phyloP scores from a whole-genome alignment of 345 rosid species.

The Linum tenue region DNA sequence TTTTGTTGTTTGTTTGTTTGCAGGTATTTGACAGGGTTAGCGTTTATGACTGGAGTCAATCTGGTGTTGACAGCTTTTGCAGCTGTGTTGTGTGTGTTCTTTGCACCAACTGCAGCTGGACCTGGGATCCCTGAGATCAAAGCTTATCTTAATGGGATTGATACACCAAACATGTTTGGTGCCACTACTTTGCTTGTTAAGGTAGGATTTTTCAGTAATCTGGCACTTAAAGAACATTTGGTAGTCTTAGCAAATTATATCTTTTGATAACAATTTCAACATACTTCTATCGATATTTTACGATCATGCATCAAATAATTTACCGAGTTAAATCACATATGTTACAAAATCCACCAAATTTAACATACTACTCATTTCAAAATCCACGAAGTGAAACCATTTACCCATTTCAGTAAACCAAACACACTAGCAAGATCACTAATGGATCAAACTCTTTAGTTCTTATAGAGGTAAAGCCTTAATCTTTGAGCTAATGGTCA shows the following conservation, averaged over 20 bases:
- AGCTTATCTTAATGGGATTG: conserved; percentile 94
- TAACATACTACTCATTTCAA: too few relatives aligned
- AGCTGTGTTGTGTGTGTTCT: conserved; percentile 62
- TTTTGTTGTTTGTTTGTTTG: conserved; percentile 11
- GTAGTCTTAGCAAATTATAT: too few relatives aligned
- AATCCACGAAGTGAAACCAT: too few relatives aligned
- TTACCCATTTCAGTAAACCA: too few relatives aligned
- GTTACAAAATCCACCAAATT: too few relatives aligned
- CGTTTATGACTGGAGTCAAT: conserved; percentile 48
- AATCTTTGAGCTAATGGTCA: neutral
- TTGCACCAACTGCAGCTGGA: conserved; percentile 95
- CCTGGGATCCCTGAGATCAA: conserved; percentile 95
- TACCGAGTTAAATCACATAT: too few relatives aligned
- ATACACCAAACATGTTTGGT: conserved; percentile 87
- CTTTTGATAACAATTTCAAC: too few relatives aligned
- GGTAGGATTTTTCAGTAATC: conserved; percentile 27
- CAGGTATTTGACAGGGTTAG: conserved; percentile 61
- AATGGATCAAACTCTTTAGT: neutral
- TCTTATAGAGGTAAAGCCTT: neutral
- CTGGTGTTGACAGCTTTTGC: conserved; percentile 53
- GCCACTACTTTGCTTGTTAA: conserved; percentile 68
- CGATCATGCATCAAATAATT: too few relatives aligned
- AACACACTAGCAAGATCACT: neutral
- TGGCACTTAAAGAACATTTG: too few relatives aligned
- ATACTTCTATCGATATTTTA: too few relatives aligned